Percentiles rank a stretch among this genome's conserved stretches.
phyloP scores from a whole-genome alignment of 2,329 filamentous ascomycete species.

The Talaromyces amestolkiae region DNA sequence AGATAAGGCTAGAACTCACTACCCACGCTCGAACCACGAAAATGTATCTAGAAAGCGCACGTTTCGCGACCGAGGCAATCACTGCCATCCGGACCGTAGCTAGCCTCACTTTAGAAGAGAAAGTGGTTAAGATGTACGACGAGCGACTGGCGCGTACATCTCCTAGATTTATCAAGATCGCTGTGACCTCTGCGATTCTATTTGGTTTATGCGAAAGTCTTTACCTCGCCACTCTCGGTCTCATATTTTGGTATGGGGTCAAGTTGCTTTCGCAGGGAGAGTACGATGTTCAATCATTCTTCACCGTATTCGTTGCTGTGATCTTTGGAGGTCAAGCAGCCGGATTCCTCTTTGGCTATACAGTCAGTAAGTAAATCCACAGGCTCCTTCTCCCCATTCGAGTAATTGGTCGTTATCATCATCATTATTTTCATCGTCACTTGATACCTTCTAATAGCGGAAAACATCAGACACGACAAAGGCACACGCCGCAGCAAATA shows the following conservation, averaged over 20 bases:
- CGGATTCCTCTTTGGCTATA: conserved; percentile 32
- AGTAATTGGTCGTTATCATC: background rate
- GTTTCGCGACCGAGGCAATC: conserved; percentile 52
- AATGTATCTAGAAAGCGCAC: conserved; percentile 49
- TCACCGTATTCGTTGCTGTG: conserved; percentile 47
- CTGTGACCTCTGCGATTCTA: background rate
- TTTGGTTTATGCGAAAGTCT: conserved; percentile 19
- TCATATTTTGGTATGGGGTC: conserved; percentile 67
- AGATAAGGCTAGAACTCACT: conserved; percentile 51
- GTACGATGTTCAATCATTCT: conserved; percentile 39
- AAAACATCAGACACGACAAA: background rate
- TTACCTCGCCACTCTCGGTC: conserved; percentile 28
- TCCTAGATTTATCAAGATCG: background rate
- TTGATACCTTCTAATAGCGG: background rate
- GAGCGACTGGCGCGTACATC: background rate
- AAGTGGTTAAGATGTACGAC: background rate
- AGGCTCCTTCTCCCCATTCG: background rate
- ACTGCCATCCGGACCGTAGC: conserved; percentile 7
- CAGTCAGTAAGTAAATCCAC: conserved; percentile 21
- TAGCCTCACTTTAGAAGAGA: background rate
- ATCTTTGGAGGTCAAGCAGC: conserved; percentile 38
- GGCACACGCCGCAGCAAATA: background rate
- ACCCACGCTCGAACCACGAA: conserved; percentile 46
- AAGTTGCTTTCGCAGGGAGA: conserved; percentile 54
- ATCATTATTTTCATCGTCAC: background rate